These are phyloP conservation scores for Candida sanyiensis DNA, from an alignment of 805 yeast species.

Conservation along the genomic window DNA sequence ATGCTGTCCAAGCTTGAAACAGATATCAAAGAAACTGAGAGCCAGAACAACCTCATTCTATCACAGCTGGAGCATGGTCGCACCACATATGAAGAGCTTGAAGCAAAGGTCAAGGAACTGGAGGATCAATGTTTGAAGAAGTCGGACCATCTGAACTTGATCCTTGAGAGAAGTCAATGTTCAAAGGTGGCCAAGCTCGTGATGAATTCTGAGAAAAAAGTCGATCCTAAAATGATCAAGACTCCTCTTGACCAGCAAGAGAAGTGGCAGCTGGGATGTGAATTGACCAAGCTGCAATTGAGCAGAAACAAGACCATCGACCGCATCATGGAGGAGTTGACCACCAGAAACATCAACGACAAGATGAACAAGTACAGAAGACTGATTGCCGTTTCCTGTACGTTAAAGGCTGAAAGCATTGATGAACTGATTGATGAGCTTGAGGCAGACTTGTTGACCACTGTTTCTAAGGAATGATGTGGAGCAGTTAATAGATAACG, in stretches of 20 bases:
- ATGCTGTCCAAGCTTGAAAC: constrained; percentile 36
- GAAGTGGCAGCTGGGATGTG: constrained; percentile 29
- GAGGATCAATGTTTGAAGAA: constrained; percentile 23
- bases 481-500: too few relatives aligned
- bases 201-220: constrained; percentile 43
- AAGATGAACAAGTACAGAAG: constrained; percentile 77
- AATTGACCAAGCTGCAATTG: constrained; percentile 48
- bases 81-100: constrained; percentile 16
- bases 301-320: constrained; percentile 40
- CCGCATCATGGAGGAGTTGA: constrained; percentile 46
- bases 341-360: constrained; percentile 38
- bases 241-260: constrained; percentile 4
- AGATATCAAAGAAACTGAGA: constrained; percentile 34
- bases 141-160: constrained; percentile 32
- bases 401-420: constrained; percentile 71
- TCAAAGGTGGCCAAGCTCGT: constrained; percentile 52
- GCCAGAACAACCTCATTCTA: constrained; percentile 25
- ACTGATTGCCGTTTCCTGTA: constrained; percentile 72
- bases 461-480: too few relatives aligned
- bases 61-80: constrained; percentile 19
- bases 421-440: constrained; percentile 80
- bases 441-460: constrained; percentile 34
- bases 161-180: constrained; percentile 63
- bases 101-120: constrained; percentile 12
- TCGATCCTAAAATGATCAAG: constrained; percentile 7